Base-by-base conservation (phyloP, 2,329 filamentous ascomycete genomes). In the Fusarium xyrophilum region DNA sequence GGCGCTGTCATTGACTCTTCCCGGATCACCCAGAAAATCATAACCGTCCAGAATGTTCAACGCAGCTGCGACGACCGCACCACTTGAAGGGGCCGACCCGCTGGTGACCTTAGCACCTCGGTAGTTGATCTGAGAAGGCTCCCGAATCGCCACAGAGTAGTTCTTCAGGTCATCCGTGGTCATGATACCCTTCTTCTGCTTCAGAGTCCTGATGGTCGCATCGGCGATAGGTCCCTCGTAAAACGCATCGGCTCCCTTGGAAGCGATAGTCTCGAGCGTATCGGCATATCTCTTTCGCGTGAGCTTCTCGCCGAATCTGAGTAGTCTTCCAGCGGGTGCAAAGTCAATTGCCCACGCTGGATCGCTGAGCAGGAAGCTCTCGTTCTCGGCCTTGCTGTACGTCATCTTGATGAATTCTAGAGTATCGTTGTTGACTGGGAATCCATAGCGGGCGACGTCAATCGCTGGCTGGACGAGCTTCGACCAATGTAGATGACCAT, bases 281-380 rank as follows among this genome's bases (percentile, higher is more conserved):
- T 91, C 81, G 2, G 91, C 92, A 76, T 92, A 93, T 39, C 92
- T 84, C 74, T 88, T 91, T 27, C 92, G 83, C 0, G 90, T 93
- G 66, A 96, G 91, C 1, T 79, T 91, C 69, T 96, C 91, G n/a
- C 90, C 90, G 5, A 92, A 76, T 23, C 83, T 82, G 2, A 94
- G 73, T 2, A 87, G 80, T 3, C 82, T 87, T 6, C 92, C 93
- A 60, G 91, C 86, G 0, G 92, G 92, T 4, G 93, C 93, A 77
- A 97, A 97, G 76, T 97, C 93, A 30, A 93, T 80, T 0, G 93
- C 91, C 91, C 93, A 97, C 0, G 86, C 84, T 0, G 90, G 88
- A 63, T 96, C 87, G 0, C 89, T 81, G 5, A 87, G 83, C 0
- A 97, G 79, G 74, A 96, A 96, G 14, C 60, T 71, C 3, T 71